Percentiles rank a stretch among this genome's conserved stretches.
Evolutionary conservation across 139 green algal species (phyloP).

Genomic region (Mesostigma viride): DNA sequence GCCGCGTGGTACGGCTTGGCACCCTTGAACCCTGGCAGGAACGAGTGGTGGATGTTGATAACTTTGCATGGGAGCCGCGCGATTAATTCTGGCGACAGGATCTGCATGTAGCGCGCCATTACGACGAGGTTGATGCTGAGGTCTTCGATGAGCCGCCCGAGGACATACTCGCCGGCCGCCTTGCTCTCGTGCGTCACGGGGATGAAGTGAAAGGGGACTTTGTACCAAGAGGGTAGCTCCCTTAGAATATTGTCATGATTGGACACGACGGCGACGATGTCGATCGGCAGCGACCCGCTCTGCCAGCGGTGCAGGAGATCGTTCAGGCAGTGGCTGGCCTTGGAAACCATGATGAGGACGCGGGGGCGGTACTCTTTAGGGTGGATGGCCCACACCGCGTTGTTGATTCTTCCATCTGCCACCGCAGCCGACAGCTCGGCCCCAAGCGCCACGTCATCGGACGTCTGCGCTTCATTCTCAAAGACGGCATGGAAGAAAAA

Average conservation of each 20-base stretch:
- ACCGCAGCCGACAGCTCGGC: no score
- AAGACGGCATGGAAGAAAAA: no score
- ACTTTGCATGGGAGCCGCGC: constrained; percentile 28
- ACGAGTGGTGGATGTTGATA: constrained; percentile 41
- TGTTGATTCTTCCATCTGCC: not conserved
- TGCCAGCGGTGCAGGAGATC: constrained; percentile 28
- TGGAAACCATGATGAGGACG: not conserved
- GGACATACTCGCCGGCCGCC: no score
- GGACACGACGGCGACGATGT: constrained; percentile 19
- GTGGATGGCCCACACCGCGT: not conserved
- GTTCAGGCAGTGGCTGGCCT: constrained; percentile 14
- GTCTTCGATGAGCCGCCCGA: constrained; percentile 10
- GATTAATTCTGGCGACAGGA: constrained; percentile 33
- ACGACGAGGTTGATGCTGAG: constrained; percentile 28
- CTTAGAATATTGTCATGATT: not conserved
- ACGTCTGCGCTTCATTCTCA: no score
- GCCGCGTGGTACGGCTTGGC: constrained; percentile 37
- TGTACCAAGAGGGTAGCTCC: not conserved
- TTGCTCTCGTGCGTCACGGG: no score
- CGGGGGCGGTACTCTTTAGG: no score
- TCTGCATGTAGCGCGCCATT: constrained; percentile 34
- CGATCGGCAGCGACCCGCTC: constrained; percentile 15
- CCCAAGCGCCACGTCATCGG: no score
- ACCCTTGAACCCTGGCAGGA: constrained; percentile 38
- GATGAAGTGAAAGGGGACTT: no score